These are phyloP conservation scores for Fusarium chlamydosporum DNA, from an alignment of 2,329 filamentous ascomycete genomes.

Conservation along the genomic window DNA sequence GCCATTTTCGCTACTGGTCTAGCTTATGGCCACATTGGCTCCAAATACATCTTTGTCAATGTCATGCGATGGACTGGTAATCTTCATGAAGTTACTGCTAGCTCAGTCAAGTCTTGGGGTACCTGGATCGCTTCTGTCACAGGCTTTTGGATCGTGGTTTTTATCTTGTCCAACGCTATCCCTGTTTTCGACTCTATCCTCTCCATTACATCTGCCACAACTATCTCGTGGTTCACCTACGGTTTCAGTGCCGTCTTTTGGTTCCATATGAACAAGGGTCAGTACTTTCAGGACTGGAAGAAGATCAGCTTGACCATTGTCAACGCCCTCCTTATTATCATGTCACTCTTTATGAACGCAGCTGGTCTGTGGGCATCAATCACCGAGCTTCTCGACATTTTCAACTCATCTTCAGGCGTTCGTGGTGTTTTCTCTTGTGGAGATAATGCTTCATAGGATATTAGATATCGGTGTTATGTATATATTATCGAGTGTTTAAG, in stretches of 20 bases:
- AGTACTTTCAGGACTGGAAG: constrained; percentile 43
- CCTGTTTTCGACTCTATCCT: constrained; percentile 52
- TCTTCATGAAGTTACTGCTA: constrained; percentile 39
- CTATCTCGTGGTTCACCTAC: constrained; percentile 51
- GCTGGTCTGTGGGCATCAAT: constrained; percentile 49
- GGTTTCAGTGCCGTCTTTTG: constrained; percentile 48
- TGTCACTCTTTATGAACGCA: constrained; percentile 48
- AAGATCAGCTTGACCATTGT: constrained; percentile 41
- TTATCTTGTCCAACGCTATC: constrained; percentile 51
- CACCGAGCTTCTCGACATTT: constrained; percentile 46
- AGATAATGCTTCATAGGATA: constrained; percentile 36
- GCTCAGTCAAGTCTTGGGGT: constrained; percentile 47
- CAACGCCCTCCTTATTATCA: constrained; percentile 42
- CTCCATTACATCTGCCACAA: constrained; percentile 49
- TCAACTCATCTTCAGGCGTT: constrained; percentile 34
- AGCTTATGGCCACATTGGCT: constrained; percentile 47
- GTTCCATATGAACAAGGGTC: constrained; percentile 45
- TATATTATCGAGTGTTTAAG: background rate
- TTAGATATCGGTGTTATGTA: background rate
- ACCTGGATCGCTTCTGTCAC: constrained; percentile 48
- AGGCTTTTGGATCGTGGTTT: constrained; percentile 48
- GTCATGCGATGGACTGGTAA: constrained; percentile 40
- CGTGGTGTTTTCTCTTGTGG: constrained; percentile 46
- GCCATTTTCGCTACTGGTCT: constrained; percentile 46
- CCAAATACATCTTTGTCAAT: constrained; percentile 49